These are phyloP conservation scores for Russula olivacea DNA, from an alignment of 768 basidiomycete genomes.

Conservation along the genomic window DNA sequence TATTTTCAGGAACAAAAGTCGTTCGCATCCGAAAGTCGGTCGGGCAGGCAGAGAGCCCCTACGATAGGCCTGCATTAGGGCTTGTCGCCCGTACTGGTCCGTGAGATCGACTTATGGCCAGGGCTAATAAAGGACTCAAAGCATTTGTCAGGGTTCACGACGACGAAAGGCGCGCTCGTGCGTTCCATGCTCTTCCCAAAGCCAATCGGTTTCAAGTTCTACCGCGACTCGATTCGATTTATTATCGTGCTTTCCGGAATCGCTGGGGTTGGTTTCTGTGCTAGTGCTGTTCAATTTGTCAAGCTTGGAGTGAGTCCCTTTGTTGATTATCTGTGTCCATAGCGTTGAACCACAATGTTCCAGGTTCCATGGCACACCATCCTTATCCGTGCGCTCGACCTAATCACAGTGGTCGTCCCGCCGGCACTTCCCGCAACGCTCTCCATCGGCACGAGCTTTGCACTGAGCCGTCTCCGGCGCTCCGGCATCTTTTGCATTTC, in stretches of 20 bases:
- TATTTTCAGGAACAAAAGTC: conserved; percentile 88
- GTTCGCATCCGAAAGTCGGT: conserved; percentile 72
- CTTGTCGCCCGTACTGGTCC: conserved; percentile 82
- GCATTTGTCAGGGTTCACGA: conserved; percentile 72
- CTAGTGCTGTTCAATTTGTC: conserved; percentile 88
- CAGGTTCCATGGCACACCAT: conserved; percentile 90
- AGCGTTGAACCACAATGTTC: conserved; percentile 6
- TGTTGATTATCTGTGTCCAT: conserved; percentile 2
- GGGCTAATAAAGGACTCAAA: conserved; percentile 4
- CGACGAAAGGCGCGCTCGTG: conserved; percentile 93
- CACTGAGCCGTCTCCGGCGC: conserved; percentile 81
- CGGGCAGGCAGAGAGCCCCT: conserved; percentile 42
- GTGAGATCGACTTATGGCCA: conserved; percentile 17
- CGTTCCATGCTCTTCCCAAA: conserved; percentile 99
- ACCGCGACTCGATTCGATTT: conserved; percentile 86
- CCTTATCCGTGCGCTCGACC: conserved; percentile 82
- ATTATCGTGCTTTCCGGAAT: conserved; percentile 89
- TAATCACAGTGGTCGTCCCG: conserved; percentile 96
- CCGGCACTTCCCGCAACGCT: conserved; percentile 96
- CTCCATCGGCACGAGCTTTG: conserved; percentile 95
- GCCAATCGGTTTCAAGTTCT: conserved; percentile 98
- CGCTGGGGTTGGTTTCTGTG: conserved; percentile 85
- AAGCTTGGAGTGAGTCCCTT: conserved; percentile 65
- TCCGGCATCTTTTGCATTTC: conserved; percentile 93
- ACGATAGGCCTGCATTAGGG: conserved; percentile 62